Percentiles rank a stretch among this genome's conserved stretches.
Evolutionary conservation across 768 basidiomycete genomes (phyloP).

Genomic region (Serendipita indica): DNA sequence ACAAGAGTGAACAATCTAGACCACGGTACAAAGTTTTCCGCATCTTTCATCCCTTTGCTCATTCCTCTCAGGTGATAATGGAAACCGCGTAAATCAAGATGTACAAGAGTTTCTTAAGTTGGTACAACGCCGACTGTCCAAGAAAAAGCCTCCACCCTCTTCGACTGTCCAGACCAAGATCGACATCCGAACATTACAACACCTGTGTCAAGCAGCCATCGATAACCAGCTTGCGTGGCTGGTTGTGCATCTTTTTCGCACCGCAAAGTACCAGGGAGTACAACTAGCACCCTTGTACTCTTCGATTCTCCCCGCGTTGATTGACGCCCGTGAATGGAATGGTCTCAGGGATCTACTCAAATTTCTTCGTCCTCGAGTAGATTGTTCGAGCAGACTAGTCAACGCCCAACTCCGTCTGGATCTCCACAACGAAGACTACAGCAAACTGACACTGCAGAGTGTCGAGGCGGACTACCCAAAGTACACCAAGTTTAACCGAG

Average conservation of each 20-base stretch:
- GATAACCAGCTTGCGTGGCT: neutral
- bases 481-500: neutral
- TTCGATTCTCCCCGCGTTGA: neutral
- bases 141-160: neutral
- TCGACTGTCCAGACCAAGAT: neutral
- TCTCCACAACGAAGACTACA: neutral
- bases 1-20: neutral
- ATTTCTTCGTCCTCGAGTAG: too few relatives aligned
- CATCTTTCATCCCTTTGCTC: too few relatives aligned
- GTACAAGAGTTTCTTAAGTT: neutral
- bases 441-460: neutral
- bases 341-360: too few relatives aligned
- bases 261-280: neutral
- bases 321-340: neutral
- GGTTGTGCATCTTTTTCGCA: neutral
- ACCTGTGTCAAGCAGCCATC: neutral
- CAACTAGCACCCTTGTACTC: neutral
- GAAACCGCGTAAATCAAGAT: too few relatives aligned
- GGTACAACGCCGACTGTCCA: neutral
- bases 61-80: too few relatives aligned
- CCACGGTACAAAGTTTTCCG: too few relatives aligned
- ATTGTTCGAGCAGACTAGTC: neutral
- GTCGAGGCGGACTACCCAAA: neutral
- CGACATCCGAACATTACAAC: neutral
- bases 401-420: neutral